phyloP scores from a whole-genome alignment of 805 yeast species.

The Hanseniaspora nectarophila region DNA sequence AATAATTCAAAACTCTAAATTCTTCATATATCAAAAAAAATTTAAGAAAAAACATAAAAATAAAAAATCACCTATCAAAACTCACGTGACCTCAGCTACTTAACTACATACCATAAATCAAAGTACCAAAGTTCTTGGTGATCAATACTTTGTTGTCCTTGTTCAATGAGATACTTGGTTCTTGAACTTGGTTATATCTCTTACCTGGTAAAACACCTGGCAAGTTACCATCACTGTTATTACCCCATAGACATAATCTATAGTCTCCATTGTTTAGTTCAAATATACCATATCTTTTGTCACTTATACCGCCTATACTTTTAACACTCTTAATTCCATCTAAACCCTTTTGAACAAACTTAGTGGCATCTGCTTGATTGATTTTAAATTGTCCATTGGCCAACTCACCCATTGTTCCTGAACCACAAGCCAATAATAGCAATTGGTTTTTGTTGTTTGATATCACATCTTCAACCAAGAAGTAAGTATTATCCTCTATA shows the following conservation, averaged over 20 bases:
- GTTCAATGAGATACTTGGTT: not conserved
- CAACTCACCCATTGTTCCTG: slow-evolving; percentile 73
- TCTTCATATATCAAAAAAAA: not conserved
- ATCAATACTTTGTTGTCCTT: not conserved
- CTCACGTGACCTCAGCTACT: not conserved
- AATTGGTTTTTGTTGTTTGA: slow-evolving; percentile 19
- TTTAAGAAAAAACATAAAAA: not conserved
- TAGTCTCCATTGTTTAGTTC: slow-evolving; percentile 46
- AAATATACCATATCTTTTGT: slow-evolving; percentile 37
- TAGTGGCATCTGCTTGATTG: slow-evolving; percentile 55
- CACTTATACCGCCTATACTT: slow-evolving; percentile 37
- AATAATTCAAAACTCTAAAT: not conserved
- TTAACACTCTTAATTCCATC: slow-evolving; percentile 31
- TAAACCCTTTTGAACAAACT: slow-evolving; percentile 17
- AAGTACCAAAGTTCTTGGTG: slow-evolving; percentile 6
- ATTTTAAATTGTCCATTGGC: slow-evolving; percentile 71
- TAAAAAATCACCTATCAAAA: not conserved
- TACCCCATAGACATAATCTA: slow-evolving; percentile 64
- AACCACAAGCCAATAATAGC: slow-evolving; percentile 56
- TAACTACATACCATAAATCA: not conserved
- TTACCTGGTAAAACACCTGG: slow-evolving; percentile 43
- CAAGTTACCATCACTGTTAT: slow-evolving; percentile 35
- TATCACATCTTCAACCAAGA: slow-evolving; percentile 28
- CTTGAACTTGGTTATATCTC: slow-evolving; percentile 26
- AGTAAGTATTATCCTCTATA: slow-evolving; percentile 54